phyloP scores from a whole-genome alignment of 2,329 filamentous ascomycete genomes.

The Helicocarpus griseus region DNA sequence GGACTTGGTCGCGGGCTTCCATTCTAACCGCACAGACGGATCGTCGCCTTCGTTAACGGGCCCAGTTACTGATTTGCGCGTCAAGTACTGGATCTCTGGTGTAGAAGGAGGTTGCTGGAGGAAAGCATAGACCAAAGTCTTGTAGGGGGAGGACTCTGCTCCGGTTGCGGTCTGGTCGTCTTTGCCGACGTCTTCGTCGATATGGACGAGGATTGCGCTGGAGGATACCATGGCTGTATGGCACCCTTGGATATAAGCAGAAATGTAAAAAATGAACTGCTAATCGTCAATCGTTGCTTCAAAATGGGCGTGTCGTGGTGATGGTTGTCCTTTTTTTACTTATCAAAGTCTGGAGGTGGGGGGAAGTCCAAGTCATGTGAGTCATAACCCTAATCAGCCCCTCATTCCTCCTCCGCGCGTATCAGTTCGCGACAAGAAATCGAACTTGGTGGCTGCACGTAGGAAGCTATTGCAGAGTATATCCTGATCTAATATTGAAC shows the following conservation, averaged over 20 bases:
- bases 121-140: conserved; percentile 69
- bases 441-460: no score
- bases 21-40: conserved; percentile 54
- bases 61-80: conserved; percentile 57
- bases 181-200: conserved; percentile 70
- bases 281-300: neutral
- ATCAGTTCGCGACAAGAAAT: neutral
- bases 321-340: neutral
- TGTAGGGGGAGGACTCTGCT: conserved; percentile 66
- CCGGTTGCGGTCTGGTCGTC: conserved; percentile 60
- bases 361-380: conserved; percentile 1
- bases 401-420: no score
- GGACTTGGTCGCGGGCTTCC: conserved; percentile 75
- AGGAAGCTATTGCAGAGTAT: no score
- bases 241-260: neutral
- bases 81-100: conserved; percentile 53
- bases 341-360: neutral
- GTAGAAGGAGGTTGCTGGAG: conserved; percentile 54
- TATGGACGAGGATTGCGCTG: conserved; percentile 47
- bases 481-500: no score
- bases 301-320: neutral
- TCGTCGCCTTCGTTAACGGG: conserved; percentile 54
- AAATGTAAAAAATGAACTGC: neutral
- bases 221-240: conserved; percentile 7
- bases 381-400: neutral